Conservation (phyloP, 2,329 filamentous ascomycete species). For the Cadophora sp. region DNA sequence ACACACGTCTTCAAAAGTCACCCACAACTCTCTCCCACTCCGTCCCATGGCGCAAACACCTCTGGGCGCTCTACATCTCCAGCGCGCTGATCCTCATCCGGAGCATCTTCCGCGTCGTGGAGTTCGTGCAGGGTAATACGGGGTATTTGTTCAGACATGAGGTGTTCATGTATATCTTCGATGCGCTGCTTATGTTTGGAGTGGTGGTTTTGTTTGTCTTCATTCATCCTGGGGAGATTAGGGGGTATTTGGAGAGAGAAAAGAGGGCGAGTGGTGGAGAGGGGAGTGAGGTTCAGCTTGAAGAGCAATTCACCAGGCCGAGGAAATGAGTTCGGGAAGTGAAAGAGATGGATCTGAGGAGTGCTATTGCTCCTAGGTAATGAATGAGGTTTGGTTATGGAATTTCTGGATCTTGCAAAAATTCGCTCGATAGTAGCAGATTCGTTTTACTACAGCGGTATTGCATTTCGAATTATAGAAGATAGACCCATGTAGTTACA, state of each 20-base stretch:
- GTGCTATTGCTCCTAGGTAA: neutral
- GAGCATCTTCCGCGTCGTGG: constrained; percentile 55
- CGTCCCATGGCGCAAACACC: constrained; percentile 41
- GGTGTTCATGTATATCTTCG: constrained; percentile 52
- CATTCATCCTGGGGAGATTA: constrained; percentile 42
- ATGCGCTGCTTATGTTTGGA: constrained; percentile 51
- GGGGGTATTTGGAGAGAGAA: neutral
- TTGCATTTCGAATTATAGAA: neutral
- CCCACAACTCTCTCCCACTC: neutral
- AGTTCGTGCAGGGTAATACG: constrained; percentile 52
- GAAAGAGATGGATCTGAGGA: neutral
- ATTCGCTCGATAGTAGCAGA: neutral
- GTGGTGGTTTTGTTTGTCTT: constrained; percentile 47
- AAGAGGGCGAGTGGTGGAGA: neutral
- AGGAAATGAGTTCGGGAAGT: neutral
- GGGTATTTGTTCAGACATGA: constrained; percentile 53
- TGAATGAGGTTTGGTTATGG: too few species aligned
- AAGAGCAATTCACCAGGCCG: neutral
- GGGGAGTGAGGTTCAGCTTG: constrained; percentile 5
- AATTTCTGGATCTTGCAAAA: too few species aligned
- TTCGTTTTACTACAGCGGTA: neutral
- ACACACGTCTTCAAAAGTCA: constrained; percentile 17
- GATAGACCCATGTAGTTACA: neutral
- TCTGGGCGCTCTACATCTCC: constrained; percentile 50
- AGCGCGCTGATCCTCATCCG: constrained; percentile 54